Base-by-base conservation (phyloP, 1,139 yeast genomes). In the Yamadazyma jaroonii region DNA sequence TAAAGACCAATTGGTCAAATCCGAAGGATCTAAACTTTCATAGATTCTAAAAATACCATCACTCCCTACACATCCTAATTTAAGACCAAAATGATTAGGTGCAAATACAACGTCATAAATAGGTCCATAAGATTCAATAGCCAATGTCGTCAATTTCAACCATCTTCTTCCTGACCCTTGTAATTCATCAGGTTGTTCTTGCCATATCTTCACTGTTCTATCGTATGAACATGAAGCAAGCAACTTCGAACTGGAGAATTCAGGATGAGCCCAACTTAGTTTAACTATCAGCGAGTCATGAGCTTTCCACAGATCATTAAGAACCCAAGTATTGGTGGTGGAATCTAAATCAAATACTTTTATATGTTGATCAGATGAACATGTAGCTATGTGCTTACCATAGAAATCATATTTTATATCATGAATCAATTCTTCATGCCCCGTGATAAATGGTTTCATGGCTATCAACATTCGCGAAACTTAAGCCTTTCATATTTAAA, bases 191-290 rank as follows among this genome's bases (percentile, higher is more conserved):
- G 83, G 79, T 51, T 82, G 84, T 52, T 92, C 97, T 57, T 88
- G 96, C 92, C 96, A 92, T 29, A 92, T 69, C 52, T 85, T 84
- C 14, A 90, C 82, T 0, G 96, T 85, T 40, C 95, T 75, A 55
- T 92, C 98, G 56, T 84, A 87, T 1, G 96, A 87, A 34, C 92
- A 89, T 20, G 94, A 80, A 0, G 96, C 96, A 23, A 92, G 62
- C 6, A 92, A 69, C 47, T 67, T 69, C 35, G 68, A 60, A 52
- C 87, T 86, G 4, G 96, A 94, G 58, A 81, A 89, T 57, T 89
- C 95, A 1, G 98, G 98, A 39, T 87, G 84, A 0, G 97, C 97
- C 95, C 97, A 92, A 37, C 81, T 79, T 5, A 92, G 70, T 48
- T 84, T 79, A 32, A 87, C 84, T 23, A 92, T 77, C 46, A 90